phyloP scores from a whole-genome alignment of 345 rosid genomes.

The Pugionium cornutum region DNA sequence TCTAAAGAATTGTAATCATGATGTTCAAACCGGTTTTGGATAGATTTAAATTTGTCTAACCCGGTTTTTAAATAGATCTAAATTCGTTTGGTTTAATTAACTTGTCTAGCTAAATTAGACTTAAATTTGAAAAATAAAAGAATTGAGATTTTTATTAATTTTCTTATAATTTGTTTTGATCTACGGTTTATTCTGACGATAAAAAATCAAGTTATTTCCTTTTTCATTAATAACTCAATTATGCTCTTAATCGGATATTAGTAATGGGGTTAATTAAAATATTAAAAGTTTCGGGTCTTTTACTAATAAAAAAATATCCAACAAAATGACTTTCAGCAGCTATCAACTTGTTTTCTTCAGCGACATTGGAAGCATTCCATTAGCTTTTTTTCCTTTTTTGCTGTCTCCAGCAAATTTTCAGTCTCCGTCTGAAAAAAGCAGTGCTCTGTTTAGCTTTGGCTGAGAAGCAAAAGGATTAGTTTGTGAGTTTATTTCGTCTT shows the following conservation, averaged over 20 bases:
- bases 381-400: slow-evolving; percentile 3
- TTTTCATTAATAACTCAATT: too few species aligned
- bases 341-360: slow-evolving; percentile 37
- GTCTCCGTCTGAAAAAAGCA: slow-evolving; percentile 10
- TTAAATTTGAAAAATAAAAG: too few species aligned
- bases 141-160: too few species aligned
- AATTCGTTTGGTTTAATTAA: too few species aligned
- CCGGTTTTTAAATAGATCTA: neutral
- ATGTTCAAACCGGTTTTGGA: too few species aligned
- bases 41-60: too few species aligned
- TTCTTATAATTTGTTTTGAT: too few species aligned
- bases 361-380: slow-evolving; percentile 21
- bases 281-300: neutral
- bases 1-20: neutral
- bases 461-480: slow-evolving; percentile 26
- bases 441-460: slow-evolving; percentile 1
- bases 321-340: slow-evolving; percentile 17
- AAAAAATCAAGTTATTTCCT: too few species aligned
- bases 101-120: too few species aligned
- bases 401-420: slow-evolving; percentile 26
- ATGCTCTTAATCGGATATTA: neutral
- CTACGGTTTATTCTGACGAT: too few species aligned
- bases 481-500: too few species aligned
- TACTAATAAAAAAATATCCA: slow-evolving; percentile 6
- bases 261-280: neutral